A percentile compares a stretch with the other conserved stretches of the same genome.
phyloP scores from a whole-genome alignment of 306 rosid genomes.

The Medicago arabica region DNA sequence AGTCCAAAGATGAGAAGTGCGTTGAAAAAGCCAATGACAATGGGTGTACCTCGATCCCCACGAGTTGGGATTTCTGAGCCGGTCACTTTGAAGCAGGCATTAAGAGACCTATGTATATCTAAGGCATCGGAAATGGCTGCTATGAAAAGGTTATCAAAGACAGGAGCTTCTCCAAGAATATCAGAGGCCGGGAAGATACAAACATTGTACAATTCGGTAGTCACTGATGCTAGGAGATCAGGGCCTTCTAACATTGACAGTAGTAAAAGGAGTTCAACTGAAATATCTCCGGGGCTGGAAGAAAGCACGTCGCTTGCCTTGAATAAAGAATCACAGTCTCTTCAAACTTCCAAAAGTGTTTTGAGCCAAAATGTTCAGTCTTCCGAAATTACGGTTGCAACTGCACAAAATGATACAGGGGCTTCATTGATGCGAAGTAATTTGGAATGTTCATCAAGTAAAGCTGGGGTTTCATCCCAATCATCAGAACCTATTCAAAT shows the following conservation, averaged over 20 bases:
- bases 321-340: conserved; percentile 49
- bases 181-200: conserved; percentile 97
- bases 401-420: conserved; percentile 34
- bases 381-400: conserved; percentile 47
- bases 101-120: conserved; percentile 87
- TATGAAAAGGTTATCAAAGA: conserved; percentile 84
- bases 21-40: conserved; percentile 80
- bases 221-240: conserved; percentile 67
- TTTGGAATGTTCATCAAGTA: conserved; percentile 47
- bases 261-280: conserved; percentile 56
- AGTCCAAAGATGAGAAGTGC: conserved; percentile 72
- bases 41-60: conserved; percentile 74
- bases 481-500: conserved; percentile 44
- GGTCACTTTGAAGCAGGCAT: conserved; percentile 87
- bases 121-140: conserved; percentile 99
- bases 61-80: conserved; percentile 81
- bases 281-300: conserved; percentile 66
- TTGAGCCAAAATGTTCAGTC: conserved; percentile 52
- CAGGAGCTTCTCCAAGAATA: conserved; percentile 69
- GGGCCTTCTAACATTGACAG: conserved; percentile 56
- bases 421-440: conserved; percentile 45
- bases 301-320: conserved; percentile 54
- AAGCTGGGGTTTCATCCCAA: conserved; percentile 53
- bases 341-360: conserved; percentile 49
- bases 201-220: conserved; percentile 86